Evolutionary conservation across 805 yeast species (phyloP), one percentile per base, ranked within the genome.

Genomic region (Kregervanrija fluxuum): DNA sequence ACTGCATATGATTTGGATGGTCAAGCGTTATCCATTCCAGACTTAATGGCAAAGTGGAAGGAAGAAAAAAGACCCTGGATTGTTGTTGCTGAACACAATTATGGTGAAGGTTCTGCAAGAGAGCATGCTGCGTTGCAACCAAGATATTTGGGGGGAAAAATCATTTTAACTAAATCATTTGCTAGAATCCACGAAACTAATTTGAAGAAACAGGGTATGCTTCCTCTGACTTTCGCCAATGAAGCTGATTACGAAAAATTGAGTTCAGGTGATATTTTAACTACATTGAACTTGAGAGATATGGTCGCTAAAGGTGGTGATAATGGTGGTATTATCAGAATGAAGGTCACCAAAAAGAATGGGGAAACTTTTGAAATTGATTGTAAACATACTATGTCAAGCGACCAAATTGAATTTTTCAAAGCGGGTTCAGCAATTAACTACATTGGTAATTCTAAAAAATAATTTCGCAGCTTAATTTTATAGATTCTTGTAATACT

Each of bases 31-130:
- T 77, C 89, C 28, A 93, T 93, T 52, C 99, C 99, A n/a, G 97
- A 88, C 54, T 75, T 90, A 48, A 93, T 93, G 96, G 84, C 82
- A 67, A 85, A 85, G 66, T 93, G 97, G 97, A 90, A 91, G 65
- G 71, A 79, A 42, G 93, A 87, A 49, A 55, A 67, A 13, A 76
- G 85, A 55, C 93, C 95, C 15, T 91, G 99, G 99, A 75, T 80
- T 53, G 97, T 93, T 38, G 84, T 93, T 52, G 98, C 97, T 44
- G 99, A 93, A 66, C 96, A 93, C 64, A 91, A 91, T 68, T 93
- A 91, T 61, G 99, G 99, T 69, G 99, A 91, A 72, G 99, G 99
- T 57, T 90, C 97, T 41, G 97, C 99, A 31, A 85, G 99, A 77
- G 99, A 91, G 66, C 99, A 91, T 60, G 99, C 99, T 38, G 98